Conservation (phyloP, 2,329 filamentous ascomycete species). For the Fusarium mangiferae region DNA sequence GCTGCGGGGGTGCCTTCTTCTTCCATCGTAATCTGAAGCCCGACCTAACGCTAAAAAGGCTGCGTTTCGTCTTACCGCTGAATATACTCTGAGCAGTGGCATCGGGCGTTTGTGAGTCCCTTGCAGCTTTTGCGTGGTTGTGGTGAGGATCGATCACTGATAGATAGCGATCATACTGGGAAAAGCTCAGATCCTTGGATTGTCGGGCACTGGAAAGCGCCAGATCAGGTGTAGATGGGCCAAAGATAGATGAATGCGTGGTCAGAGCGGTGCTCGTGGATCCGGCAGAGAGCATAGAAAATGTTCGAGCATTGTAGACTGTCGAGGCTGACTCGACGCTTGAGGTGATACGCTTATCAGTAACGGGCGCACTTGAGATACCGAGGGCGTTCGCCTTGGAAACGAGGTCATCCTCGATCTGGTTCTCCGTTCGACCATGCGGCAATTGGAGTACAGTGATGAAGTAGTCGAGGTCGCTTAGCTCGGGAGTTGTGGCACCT, state of each 20-base stretch:
- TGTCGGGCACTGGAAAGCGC: conserved; percentile 40
- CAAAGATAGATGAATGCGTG: conserved; percentile 55
- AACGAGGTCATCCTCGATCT: conserved; percentile 52
- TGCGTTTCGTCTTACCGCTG: conserved; percentile 57
- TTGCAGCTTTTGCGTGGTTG: conserved; percentile 55
- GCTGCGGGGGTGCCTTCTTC: conserved; percentile 48
- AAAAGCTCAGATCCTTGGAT: conserved; percentile 57
- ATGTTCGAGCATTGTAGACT: conserved; percentile 55
- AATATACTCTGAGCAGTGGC: conserved; percentile 54
- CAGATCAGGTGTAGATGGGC: conserved; percentile 39
- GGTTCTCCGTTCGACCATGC: conserved; percentile 50
- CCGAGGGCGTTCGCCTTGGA: conserved; percentile 51
- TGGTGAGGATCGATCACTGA: conserved; percentile 56
- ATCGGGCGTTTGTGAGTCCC: conserved; percentile 46
- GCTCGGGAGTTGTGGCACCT: conserved; percentile 48
- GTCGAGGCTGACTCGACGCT: conserved; percentile 57
- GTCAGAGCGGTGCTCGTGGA: conserved; percentile 56
- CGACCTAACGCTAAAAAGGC: conserved; percentile 58
- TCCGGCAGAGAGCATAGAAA: conserved; percentile 56
- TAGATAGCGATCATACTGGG: conserved; percentile 64
- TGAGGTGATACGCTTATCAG: conserved; percentile 51
- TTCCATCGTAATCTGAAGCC: conserved; percentile 57
- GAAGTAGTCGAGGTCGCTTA: conserved; percentile 53
- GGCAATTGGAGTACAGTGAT: conserved; percentile 52
- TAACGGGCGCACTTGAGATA: conserved; percentile 45